phyloP scores from a whole-genome alignment of 805 yeast genomes.

The Yamadazyma tumulicola region DNA sequence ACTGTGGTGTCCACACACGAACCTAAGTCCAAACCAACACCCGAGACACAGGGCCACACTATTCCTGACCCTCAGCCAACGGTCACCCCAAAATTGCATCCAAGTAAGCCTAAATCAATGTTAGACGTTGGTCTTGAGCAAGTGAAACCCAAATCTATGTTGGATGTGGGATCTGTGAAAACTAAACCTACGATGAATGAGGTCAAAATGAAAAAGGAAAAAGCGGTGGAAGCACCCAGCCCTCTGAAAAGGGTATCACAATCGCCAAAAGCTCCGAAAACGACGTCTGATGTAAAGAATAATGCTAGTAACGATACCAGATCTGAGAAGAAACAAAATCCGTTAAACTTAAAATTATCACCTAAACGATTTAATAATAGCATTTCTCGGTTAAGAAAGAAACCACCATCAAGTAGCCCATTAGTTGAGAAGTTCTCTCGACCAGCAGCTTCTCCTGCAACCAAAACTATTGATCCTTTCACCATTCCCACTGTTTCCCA shows the following conservation, averaged over 20 bases:
- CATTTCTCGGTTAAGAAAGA: slow-evolving; percentile 5
- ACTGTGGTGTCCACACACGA: no score
- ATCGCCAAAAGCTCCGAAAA: background rate
- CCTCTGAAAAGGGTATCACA: no score
- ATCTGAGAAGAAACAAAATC: slow-evolving; percentile 6
- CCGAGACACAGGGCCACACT: no score
- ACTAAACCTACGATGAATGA: slow-evolving; percentile 1
- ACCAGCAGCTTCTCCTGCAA: background rate
- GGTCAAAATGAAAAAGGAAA: slow-evolving; percentile 5
- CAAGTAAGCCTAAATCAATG: slow-evolving; percentile 7
- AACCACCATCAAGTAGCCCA: slow-evolving; percentile 11
- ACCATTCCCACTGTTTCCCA: background rate
- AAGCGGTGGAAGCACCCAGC: no score
- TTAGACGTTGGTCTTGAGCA: slow-evolving; percentile 5
- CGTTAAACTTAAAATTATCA: slow-evolving; percentile 7
- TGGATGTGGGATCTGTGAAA: slow-evolving; percentile 4
- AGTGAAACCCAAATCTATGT: slow-evolving; percentile 8
- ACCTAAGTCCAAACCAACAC: no score
- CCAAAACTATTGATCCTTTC: background rate
- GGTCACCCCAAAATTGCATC: no score
- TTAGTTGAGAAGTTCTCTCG: slow-evolving; percentile 5
- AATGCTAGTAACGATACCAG: no score
- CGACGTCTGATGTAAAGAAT: background rate
- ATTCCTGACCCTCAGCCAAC: no score
- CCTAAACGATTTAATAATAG: background rate